Conservation (phyloP, 148 eudicot species). For the Fagopyrum homotropicum region DNA sequence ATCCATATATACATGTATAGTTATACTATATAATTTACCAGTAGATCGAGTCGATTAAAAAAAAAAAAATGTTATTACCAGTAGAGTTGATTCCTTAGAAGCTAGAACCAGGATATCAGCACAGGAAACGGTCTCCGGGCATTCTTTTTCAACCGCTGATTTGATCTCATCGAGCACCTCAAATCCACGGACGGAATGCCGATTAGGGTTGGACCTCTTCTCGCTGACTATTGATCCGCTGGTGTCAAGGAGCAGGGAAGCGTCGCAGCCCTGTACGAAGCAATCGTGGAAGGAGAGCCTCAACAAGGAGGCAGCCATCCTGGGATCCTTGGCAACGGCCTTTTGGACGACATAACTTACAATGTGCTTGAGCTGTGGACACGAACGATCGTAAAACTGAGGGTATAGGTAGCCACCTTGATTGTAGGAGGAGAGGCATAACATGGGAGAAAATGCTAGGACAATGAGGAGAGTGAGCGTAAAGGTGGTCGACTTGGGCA, state of each 20-base stretch:
- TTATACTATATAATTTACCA: background rate
- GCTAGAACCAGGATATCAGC: slow-evolving; percentile 33
- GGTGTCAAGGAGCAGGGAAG: slow-evolving; percentile 29
- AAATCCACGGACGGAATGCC: slow-evolving; percentile 22
- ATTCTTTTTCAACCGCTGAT: slow-evolving; percentile 22
- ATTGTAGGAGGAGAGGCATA: background rate
- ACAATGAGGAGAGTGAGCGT: background rate
- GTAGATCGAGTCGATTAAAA: background rate
- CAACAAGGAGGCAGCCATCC: slow-evolving; percentile 35
- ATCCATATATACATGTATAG: background rate
- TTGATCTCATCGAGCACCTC: slow-evolving; percentile 36
- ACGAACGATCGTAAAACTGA: slow-evolving; percentile 32
- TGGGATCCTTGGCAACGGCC: slow-evolving; percentile 22
- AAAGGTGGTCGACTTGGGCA: background rate
- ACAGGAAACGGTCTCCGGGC: slow-evolving; percentile 37
- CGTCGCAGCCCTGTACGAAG: slow-evolving; percentile 62
- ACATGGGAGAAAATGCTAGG: slow-evolving; percentile 10
- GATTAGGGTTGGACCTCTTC: slow-evolving; percentile 19
- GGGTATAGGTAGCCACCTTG: slow-evolving; percentile 16
- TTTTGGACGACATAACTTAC: slow-evolving; percentile 31
- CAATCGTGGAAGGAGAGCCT: slow-evolving; percentile 71
- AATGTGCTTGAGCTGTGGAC: slow-evolving; percentile 48
- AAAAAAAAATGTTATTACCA: background rate
- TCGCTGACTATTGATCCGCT: slow-evolving; percentile 20
- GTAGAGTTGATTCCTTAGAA: slow-evolving; percentile 25